Evolutionary conservation across 257 asterid genomes (phyloP).

Genomic region (Nicotiana tabacum): DNA sequence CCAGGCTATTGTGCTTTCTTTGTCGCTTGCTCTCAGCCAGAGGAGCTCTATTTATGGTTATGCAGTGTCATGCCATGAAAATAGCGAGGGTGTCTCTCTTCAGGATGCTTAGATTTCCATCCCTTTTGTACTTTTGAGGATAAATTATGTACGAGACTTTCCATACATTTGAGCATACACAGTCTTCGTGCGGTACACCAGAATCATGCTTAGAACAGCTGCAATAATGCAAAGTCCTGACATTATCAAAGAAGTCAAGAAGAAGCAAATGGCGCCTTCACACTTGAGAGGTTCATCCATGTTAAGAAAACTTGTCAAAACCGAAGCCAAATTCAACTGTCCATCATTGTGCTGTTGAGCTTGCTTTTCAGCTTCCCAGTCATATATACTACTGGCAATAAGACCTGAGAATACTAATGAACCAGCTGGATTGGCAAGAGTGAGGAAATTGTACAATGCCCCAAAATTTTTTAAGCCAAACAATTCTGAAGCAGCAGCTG

Average conservation of each 20-base stretch:
- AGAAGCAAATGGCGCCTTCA: conserved; percentile 70
- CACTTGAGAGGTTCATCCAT: conserved; percentile 58
- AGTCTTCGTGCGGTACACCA: conserved; percentile 63
- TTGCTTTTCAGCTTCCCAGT: conserved; percentile 47
- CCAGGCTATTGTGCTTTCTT: background rate
- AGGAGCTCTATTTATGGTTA: too few species aligned
- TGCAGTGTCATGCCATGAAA: background rate
- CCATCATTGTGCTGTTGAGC: conserved; percentile 35
- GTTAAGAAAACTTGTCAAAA: conserved; percentile 33
- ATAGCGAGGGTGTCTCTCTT: background rate
- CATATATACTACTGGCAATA: conserved; percentile 43
- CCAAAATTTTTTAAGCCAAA: conserved; percentile 85
- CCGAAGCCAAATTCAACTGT: conserved; percentile 20
- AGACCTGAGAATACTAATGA: conserved; percentile 44
- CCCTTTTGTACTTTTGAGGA: background rate
- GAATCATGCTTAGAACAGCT: conserved; percentile 59
- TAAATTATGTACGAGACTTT: conserved; percentile 26
- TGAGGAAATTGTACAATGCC: conserved; percentile 48
- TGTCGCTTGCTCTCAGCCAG: background rate
- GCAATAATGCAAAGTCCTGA: conserved; percentile 69
- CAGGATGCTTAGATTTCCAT: background rate
- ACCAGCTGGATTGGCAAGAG: conserved; percentile 49
- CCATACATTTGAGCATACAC: conserved; percentile 59
- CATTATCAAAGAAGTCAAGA: conserved; percentile 68
- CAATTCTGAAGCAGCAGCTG: conserved; percentile 86